Evolutionary conservation across 768 basidiomycete species (phyloP), one percentile per base, ranked within the genome.

Genomic region (Strobilomyces confusus): DNA sequence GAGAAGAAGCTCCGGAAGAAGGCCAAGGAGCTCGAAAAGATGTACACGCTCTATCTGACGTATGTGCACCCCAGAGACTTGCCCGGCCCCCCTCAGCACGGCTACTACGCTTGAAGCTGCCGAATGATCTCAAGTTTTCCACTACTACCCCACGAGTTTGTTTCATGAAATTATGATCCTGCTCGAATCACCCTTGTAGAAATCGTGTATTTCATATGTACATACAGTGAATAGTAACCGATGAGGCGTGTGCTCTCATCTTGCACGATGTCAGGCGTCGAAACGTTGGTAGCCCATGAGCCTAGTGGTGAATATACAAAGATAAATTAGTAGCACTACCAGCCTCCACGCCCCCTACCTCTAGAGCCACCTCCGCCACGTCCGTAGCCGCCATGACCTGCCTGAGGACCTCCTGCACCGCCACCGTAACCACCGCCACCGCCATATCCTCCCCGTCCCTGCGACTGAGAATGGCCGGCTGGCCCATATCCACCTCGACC

Each of bases 1-100:
- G 85, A 88, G 64, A 86, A 78, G 77, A 85, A 80, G 64, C 71
- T 77, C 44, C 78, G 77, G 63, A 77, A 72, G 61, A 82, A 78
- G 65, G 80, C 78, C 38, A 83, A 75, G 63, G 80, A 80, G 53
- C 77, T 75, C 37, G 83, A 82, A 58, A 84, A 77, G 69, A 77
- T 75, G 50, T 91, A 87, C 64, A 62, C 80, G 3, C 67, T 91
- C 34, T 89, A 83, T 64, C 60, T 90, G 48, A 76, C 74, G 11
- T 87, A 77, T 63, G 56, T 82, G 20, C 58, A 69, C 15, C 73
- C 72, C 41, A 66, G 67, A 49, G 68, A 70, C 14, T 14, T 62
- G 25, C 58, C 71, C 2, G 60, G 63, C 22, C 54, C 64, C n/a
- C 48, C 26, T 30, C 63, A 54, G 22, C 62, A 66, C 43, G 63